Conservation (phyloP, 495 filamentous ascomycete genomes). For the Penicillium soppii region DNA sequence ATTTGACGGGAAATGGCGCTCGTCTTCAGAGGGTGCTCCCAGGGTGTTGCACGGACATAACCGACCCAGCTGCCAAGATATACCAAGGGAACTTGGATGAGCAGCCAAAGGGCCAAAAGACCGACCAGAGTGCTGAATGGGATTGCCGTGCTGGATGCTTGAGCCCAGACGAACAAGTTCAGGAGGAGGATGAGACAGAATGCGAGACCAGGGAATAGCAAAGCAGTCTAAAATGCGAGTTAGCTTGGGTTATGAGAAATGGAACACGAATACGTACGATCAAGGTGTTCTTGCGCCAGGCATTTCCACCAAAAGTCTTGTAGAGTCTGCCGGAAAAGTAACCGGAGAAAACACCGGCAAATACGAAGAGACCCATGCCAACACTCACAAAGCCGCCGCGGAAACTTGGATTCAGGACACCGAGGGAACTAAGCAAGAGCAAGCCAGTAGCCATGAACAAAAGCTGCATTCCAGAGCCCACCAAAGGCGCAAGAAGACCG, state of each 20-base stretch:
- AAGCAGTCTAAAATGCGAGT: constrained; percentile 56
- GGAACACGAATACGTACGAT: constrained; percentile 44
- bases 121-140: constrained; percentile 82
- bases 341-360: constrained; percentile 88
- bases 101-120: constrained; percentile 78
- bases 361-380: constrained; percentile 81
- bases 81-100: constrained; percentile 87
- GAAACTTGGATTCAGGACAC: constrained; percentile 87
- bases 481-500: constrained; percentile 76
- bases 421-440: constrained; percentile 75
- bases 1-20: constrained; percentile 71
- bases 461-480: constrained; percentile 88
- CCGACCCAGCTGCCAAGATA: constrained; percentile 84
- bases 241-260: constrained; percentile 9
- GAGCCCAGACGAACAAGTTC: constrained; percentile 92
- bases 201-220: constrained; percentile 80
- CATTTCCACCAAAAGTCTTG: constrained; percentile 78
- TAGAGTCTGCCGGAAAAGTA: constrained; percentile 87
- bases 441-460: constrained; percentile 82
- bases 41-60: constrained; percentile 62
- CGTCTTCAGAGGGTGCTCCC: constrained; percentile 89
- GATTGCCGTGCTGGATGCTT: constrained; percentile 87
- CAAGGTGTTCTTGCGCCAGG: constrained; percentile 79
- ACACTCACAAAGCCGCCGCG: constrained; percentile 90
- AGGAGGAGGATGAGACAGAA: constrained; percentile 80